Percentiles rank a stretch among this genome's conserved stretches.
phyloP scores from a whole-genome alignment of 2,329 filamentous ascomycete genomes.

The Fusarium tricinctum region DNA sequence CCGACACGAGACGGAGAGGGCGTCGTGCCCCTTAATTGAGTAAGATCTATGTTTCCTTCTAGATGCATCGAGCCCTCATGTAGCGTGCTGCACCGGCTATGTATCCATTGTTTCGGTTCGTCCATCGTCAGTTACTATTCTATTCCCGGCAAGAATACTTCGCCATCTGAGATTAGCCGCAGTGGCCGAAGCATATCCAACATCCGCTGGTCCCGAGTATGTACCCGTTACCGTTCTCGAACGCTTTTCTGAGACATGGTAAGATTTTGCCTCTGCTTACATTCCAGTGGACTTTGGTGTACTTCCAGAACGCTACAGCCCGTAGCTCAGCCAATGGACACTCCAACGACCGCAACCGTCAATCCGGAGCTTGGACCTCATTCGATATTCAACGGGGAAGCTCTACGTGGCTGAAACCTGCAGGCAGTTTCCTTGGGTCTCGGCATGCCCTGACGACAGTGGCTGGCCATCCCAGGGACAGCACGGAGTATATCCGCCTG shows the following conservation, averaged over 20 bases:
- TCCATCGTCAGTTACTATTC: neutral
- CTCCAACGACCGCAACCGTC: conserved; percentile 16
- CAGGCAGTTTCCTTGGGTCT: neutral
- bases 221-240: neutral
- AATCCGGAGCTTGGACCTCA: neutral
- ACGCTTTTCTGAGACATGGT: neutral
- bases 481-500: too few relatives aligned
- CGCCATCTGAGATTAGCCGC: neutral
- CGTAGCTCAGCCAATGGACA: neutral
- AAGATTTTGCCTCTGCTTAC: neutral
- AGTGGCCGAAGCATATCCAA: neutral
- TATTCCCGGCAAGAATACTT: neutral
- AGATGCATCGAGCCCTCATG: neutral
- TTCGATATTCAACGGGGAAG: neutral
- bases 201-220: neutral
- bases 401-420: conserved; percentile 19
- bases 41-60: neutral
- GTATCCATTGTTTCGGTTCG: neutral
- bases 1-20: neutral
- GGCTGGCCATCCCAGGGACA: neutral
- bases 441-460: conserved; percentile 13
- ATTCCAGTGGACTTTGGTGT: conserved; percentile 2
- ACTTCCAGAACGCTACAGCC: neutral
- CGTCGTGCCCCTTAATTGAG: rapidly evolving
- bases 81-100: neutral